Percentiles rank a stretch among this genome's conserved stretches.
phyloP scores from a whole-genome alignment of 2,329 filamentous ascomycete species.

The Cladophialophora exuberans region DNA sequence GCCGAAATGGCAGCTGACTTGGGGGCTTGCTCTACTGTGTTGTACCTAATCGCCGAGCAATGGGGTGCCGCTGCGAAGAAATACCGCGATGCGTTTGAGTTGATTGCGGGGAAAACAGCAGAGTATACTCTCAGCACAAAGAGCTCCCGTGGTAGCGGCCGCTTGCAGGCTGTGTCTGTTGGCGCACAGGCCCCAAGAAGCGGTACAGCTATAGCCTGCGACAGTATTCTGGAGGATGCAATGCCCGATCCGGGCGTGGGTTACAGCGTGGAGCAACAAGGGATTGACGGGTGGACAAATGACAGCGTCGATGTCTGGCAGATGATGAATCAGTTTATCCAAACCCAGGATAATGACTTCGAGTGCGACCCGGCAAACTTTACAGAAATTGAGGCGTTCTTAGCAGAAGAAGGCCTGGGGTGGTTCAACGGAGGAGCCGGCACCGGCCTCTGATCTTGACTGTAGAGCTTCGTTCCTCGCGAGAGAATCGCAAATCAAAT shows the following conservation, averaged over 20 bases:
- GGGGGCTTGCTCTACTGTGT: slow-evolving; percentile 19
- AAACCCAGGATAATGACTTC: slow-evolving; percentile 8
- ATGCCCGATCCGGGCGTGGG: background rate
- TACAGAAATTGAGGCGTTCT: slow-evolving; percentile 7
- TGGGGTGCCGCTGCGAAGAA: slow-evolving; percentile 17
- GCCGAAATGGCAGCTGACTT: slow-evolving; percentile 15
- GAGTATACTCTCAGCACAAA: slow-evolving; percentile 6
- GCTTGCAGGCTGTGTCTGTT: background rate
- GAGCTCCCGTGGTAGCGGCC: background rate
- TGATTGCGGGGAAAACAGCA: slow-evolving; percentile 15
- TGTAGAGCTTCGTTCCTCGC: background rate
- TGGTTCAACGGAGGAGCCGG: slow-evolving; percentile 12
- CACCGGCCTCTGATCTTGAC: background rate
- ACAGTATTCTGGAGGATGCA: background rate
- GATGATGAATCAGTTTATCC: slow-evolving; percentile 11
- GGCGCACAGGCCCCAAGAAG: background rate
- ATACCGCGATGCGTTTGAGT: slow-evolving; percentile 18
- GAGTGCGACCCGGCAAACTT: slow-evolving; percentile 11
- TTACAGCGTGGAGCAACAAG: background rate
- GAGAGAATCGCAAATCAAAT: background rate
- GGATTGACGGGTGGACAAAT: slow-evolving; percentile 2
- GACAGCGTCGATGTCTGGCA: slow-evolving; percentile 13
- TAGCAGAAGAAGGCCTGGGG: slow-evolving; percentile 8
- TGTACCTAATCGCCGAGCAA: slow-evolving; percentile 20
- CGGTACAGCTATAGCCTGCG: background rate